phyloP scores from a whole-genome alignment of 768 basidiomycete genomes.

The Galerina marginata region DNA sequence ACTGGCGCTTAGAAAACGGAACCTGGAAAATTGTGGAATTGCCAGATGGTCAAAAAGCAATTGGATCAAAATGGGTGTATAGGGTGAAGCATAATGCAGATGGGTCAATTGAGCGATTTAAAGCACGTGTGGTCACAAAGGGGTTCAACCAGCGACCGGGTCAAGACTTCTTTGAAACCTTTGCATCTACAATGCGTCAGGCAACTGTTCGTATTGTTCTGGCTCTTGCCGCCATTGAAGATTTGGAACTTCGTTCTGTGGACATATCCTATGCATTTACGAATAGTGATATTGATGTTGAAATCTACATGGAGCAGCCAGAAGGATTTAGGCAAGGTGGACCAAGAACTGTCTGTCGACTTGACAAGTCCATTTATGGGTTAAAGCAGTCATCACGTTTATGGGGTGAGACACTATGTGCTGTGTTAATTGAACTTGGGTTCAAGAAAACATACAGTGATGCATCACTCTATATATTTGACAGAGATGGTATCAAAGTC shows the following conservation, averaged over 20 bases:
- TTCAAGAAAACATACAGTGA: constrained; percentile 14
- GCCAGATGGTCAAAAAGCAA: constrained; percentile 36
- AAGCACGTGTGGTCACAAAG: constrained; percentile 48
- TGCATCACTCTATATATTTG: constrained; percentile 23
- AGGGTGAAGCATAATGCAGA: constrained; percentile 44
- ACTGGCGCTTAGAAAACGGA: constrained; percentile 27
- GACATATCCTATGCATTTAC: no score
- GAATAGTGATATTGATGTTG: no score
- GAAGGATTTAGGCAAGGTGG: no score
- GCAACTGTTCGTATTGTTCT: no score
- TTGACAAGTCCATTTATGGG: no score
- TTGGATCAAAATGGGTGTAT: constrained; percentile 45
- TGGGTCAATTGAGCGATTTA: constrained; percentile 43
- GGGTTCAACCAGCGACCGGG: constrained; percentile 44
- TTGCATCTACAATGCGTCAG: constrained; percentile 33
- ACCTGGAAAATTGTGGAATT: constrained; percentile 41
- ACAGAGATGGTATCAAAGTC: constrained; percentile 33
- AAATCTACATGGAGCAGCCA: no score
- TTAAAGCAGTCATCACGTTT: no score
- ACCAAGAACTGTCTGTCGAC: no score
- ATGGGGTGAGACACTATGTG: background rate
- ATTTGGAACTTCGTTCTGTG: no score
- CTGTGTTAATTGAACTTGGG: background rate
- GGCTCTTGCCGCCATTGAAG: no score
- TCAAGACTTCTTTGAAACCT: constrained; percentile 44